A percentile compares a stretch with the other conserved stretches of the same genome.
Conservation (phyloP, 2,329 filamentous ascomycete genomes). For the Aspergillus niger region DNA sequence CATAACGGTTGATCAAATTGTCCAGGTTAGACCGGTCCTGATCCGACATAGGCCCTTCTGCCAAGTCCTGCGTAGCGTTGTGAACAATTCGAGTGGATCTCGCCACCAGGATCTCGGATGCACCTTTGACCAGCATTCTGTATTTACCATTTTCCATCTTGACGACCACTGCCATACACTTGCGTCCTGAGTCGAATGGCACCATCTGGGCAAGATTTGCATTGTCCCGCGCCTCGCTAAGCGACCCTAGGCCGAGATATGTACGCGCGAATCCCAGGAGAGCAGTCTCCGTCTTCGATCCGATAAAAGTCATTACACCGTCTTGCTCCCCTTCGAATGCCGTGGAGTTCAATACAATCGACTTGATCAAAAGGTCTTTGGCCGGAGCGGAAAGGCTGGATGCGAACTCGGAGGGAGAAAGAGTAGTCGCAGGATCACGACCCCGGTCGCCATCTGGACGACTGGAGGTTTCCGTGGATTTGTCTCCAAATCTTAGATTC, state of each 20-base stretch:
- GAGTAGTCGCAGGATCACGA: conserved; percentile 42
- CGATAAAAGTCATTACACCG: conserved; percentile 64
- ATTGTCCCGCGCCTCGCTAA: conserved; percentile 64
- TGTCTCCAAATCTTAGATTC: conserved; percentile 47
- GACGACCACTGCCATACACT: conserved; percentile 69
- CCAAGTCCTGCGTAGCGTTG: conserved; percentile 61
- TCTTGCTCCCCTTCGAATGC: conserved; percentile 68
- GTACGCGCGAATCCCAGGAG: conserved; percentile 70
- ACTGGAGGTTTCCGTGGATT: conserved; percentile 31
- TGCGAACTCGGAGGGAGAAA: conserved; percentile 58
- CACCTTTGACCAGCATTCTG: conserved; percentile 59
- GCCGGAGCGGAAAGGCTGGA: conserved; percentile 54
- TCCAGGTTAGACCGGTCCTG: conserved; percentile 63
- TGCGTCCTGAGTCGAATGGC: conserved; percentile 65
- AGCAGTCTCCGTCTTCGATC: conserved; percentile 77
- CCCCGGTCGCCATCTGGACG: conserved; percentile 28
- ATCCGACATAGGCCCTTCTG: conserved; percentile 55
- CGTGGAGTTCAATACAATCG: conserved; percentile 68
- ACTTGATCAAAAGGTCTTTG: conserved; percentile 62
- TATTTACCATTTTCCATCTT: conserved; percentile 58
- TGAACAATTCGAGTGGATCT: conserved; percentile 56
- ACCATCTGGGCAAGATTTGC: conserved; percentile 56
- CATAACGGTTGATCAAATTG: conserved; percentile 73
- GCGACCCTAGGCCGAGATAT: conserved; percentile 63
- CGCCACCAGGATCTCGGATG: conserved; percentile 53